Base-by-base conservation (phyloP, 1,284 basidiomycete species). In the Rugosomyces carneus region DNA sequence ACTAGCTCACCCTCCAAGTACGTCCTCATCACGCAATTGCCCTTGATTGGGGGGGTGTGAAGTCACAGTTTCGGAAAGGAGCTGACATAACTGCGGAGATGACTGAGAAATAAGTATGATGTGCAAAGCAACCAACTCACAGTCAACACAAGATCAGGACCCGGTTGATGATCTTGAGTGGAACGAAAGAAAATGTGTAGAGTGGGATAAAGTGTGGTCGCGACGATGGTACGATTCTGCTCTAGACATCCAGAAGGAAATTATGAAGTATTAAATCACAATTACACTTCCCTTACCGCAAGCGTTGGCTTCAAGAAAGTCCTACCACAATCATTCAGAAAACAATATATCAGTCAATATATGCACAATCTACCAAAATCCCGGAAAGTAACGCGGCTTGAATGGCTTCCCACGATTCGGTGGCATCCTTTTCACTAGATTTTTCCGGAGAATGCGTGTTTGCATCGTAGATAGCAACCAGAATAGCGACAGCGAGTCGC, bases 1-100 rank as follows among this genome's bases (percentile, higher is more conserved):
- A 27, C 1, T 13, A n/a, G 20, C 53, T 43, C n/a, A 60, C 60
- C 61, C 56, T 20, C 62, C 61, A 34, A 61, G 44, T 8, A 52
- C 37, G 9, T 50, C 45, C 16, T 49, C 37, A 13, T 49, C 45
- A 2, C 60, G 58, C n/a, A 63, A 45, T 20, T 52, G 55, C 15
- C 46, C 44, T 34, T 59, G 55, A 46, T 60, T 60, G 29, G 45
- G 47, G 16, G 52, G 38, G 15, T 59, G 53, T 5, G 49, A 48
- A 5, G 52, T 51, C 8, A 57, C 57, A 5, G 59, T 57, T 39
- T 62, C 60, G n/a, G 55, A 57, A 16, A 63, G 55, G 15, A 63
- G 42, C 42, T 56, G 53, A 32, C 53, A 62, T 26, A 61, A 45
- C 61, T 63, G 32, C 31, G 16, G 37, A 15, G 20, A 32, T 18